Conservation (phyloP, 2,329 filamentous ascomycete species). For the Ophiostoma ulmi region DNA sequence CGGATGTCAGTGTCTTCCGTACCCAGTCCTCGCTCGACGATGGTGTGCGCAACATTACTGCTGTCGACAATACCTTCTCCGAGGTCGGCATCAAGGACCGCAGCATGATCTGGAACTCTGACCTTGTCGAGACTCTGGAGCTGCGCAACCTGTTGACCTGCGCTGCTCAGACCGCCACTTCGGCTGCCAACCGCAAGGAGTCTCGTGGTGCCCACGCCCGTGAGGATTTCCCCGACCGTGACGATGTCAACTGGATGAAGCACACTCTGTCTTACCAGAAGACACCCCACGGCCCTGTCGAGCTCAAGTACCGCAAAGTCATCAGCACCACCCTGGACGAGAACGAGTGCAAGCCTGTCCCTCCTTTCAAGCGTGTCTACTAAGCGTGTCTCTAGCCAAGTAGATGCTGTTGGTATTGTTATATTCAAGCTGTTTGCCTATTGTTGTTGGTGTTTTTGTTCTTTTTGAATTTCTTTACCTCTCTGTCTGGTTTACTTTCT, state of each 20-base stretch:
- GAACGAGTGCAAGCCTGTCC: slow-evolving; percentile 91
- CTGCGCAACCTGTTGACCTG: slow-evolving; percentile 92
- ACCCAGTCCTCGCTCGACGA: slow-evolving; percentile 91
- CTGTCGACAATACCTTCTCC: slow-evolving; percentile 73
- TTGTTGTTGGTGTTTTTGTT: neutral
- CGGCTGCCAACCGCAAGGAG: slow-evolving; percentile 92
- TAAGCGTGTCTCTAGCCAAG: slow-evolving; percentile 41
- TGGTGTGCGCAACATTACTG: slow-evolving; percentile 80
- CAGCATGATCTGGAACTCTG: slow-evolving; percentile 99
- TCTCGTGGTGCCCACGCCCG: slow-evolving; percentile 94
- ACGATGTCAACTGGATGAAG: slow-evolving; percentile 99
- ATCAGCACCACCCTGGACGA: slow-evolving; percentile 81
- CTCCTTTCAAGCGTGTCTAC: slow-evolving; percentile 92
- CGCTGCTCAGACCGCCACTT: slow-evolving; percentile 86
- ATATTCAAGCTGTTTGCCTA: slow-evolving; percentile 4
- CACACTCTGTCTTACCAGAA: slow-evolving; percentile 97
- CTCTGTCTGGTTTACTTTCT: neutral
- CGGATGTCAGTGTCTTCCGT: slow-evolving; percentile 93
- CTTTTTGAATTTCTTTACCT: neutral
- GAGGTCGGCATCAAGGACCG: slow-evolving; percentile 94
- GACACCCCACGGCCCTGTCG: slow-evolving; percentile 78
- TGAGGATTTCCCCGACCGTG: slow-evolving; percentile 92
- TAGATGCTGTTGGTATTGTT: neutral
- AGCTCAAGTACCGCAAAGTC: slow-evolving; percentile 81
- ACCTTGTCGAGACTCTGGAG: slow-evolving; percentile 93